phyloP scores from a whole-genome alignment of 2,329 filamentous ascomycete species.

The Pseudogymnoascus verrucosus region DNA sequence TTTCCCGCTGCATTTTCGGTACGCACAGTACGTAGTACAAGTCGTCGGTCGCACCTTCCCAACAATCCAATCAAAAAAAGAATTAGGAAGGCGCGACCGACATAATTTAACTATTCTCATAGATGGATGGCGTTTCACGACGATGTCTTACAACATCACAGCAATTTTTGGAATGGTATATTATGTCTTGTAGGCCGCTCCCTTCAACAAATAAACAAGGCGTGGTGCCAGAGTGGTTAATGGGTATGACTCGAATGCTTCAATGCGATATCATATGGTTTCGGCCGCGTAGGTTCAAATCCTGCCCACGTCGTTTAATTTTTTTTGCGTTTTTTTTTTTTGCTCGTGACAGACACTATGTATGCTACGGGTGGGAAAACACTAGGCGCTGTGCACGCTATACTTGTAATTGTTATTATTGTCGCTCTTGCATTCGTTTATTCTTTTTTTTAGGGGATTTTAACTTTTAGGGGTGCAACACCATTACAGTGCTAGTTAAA shows the following conservation, averaged over 20 bases:
- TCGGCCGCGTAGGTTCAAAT: conserved; percentile 8
- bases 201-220: conserved; percentile 9
- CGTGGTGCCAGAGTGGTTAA: conserved; percentile 29
- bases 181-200: not conserved
- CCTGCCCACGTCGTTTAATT: conserved; percentile 7
- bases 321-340: not conserved
- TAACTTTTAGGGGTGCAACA: not conserved
- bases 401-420: no score
- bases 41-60: not conserved
- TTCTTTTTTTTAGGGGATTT: not conserved
- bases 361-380: not conserved
- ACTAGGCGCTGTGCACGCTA: no score
- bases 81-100: not conserved
- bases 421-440: not conserved
- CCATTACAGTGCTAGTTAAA: no score
- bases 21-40: not conserved
- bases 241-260: conserved; percentile 28
- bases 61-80: not conserved
- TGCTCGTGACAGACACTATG: not conserved
- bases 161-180: not conserved
- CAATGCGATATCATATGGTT: conserved; percentile 8
- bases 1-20: not conserved
- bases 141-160: not conserved
- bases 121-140: not conserved
- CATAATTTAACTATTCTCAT: not conserved